Base-by-base conservation (phyloP, 345 rosid species). In the Populus davidiana region DNA sequence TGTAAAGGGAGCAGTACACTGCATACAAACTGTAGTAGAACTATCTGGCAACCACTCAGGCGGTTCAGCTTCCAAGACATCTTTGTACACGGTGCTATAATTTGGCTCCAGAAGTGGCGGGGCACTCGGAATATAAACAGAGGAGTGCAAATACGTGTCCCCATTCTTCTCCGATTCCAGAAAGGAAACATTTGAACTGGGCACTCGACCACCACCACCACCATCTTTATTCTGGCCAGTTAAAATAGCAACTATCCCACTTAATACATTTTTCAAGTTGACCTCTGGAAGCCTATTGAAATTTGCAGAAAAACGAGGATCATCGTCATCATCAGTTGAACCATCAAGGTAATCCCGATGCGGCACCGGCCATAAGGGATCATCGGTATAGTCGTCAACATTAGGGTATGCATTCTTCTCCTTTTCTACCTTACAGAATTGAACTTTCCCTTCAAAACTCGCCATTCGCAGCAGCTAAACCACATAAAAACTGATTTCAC, bases 21-120 rank as follows among this genome's bases (percentile, higher is more conserved):
- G 97, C 98, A 91, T 90, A 82, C 98, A 96, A 73, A 71, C 82
- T 38, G 87, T 78, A 3, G 93, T 77, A 35, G 94, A 89, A 80
- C 99, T 96, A 86, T 96, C 99, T 1, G 97, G 93, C 38, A 92
- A 88, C 99, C 99, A 96, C 49, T 96, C 92, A 1, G 97, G 98
- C 35, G 99, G 97, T 38, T 96, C 98, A 33, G 94, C 91, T 77
- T 90, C 98, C 73, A 93, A 82, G 59, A 93, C 81, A 62, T 90
- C 97, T 81, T 91, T 93, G 81, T 89, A 87, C 49, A 86, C 92
- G 80, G 72, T 82, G 80, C 70, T 81, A 74, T 85, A 88, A 66
- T 69, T 85, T 0, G 93, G 86, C 72, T 89, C 97, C 27, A 90
- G 78, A 67, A 96, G 97, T 9, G 99, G 99, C 0, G 98, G 99